Evolutionary conservation across 1,284 basidiomycete genomes (phyloP).

Genomic region (Moniliophthora roreri): DNA sequence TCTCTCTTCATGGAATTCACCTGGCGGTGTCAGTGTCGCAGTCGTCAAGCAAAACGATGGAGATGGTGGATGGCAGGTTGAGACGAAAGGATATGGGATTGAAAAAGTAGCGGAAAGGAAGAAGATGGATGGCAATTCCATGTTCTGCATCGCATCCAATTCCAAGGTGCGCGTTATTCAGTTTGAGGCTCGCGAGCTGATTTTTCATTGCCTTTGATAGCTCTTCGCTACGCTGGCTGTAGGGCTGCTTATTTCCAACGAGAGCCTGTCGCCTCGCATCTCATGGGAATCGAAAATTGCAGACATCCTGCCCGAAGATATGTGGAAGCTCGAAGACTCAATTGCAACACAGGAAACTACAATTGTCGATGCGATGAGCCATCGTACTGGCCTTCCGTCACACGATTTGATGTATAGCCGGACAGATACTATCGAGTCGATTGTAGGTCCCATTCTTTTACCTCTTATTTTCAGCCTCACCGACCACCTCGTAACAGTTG

Average conservation of each 20-base stretch:
- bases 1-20: conserved; percentile 7
- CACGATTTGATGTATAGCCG: conserved; percentile 22
- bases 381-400: conserved; percentile 23
- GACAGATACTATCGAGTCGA: conserved; percentile 15
- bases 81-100: conserved; percentile 8
- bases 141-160: conserved; percentile 12
- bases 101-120: neutral
- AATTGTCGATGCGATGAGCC: conserved; percentile 24
- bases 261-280: conserved; percentile 17
- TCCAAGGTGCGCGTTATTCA: conserved; percentile 8
- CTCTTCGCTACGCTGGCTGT: conserved; percentile 20
- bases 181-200: conserved; percentile 25
- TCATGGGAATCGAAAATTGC: conserved; percentile 22
- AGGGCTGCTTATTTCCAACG: conserved; percentile 23
- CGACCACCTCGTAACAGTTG: neutral
- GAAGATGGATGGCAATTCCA: conserved; percentile 1
- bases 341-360: conserved; percentile 19
- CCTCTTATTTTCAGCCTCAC: too few relatives aligned
- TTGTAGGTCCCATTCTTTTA: conserved; percentile 13
- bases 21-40: conserved; percentile 5
- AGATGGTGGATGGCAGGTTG: conserved; percentile 1
- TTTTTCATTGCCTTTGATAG: conserved; percentile 32
- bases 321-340: conserved; percentile 21
- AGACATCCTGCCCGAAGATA: conserved; percentile 17
- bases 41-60: neutral